These are phyloP conservation scores for Aureobasidium leucospermi DNA, from an alignment of 2,329 filamentous ascomycete species.

Conservation along the genomic window DNA sequence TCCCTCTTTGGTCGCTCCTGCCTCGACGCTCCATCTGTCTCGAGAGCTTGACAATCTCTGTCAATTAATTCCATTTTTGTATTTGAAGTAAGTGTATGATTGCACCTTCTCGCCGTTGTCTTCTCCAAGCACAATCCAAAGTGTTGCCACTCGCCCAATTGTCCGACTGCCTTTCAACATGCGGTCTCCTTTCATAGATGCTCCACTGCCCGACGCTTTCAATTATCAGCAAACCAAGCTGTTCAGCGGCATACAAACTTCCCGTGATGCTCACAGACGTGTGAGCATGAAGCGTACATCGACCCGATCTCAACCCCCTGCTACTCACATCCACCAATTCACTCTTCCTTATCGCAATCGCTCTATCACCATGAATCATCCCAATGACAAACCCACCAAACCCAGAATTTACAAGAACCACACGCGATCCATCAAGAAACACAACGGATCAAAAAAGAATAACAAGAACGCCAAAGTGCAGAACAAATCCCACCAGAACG, in stretches of 20 bases:
- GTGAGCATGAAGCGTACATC: background rate
- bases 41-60: background rate
- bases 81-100: background rate
- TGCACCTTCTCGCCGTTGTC: background rate
- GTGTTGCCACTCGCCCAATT: background rate
- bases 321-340: background rate
- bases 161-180: background rate
- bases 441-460: background rate
- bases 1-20: background rate
- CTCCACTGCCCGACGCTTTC: background rate
- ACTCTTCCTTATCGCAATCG: background rate
- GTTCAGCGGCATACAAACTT: background rate
- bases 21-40: background rate
- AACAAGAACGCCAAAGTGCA: background rate
- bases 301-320: background rate
- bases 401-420: no score
- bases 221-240: background rate
- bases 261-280: background rate
- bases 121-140: background rate
- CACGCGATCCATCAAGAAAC: no score
- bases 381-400: background rate
- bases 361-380: background rate
- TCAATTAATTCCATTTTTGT: background rate
- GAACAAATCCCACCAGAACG: background rate
- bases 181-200: background rate